phyloP scores from a whole-genome alignment of 164 flowering plant species.

The Berberis thunbergii region DNA sequence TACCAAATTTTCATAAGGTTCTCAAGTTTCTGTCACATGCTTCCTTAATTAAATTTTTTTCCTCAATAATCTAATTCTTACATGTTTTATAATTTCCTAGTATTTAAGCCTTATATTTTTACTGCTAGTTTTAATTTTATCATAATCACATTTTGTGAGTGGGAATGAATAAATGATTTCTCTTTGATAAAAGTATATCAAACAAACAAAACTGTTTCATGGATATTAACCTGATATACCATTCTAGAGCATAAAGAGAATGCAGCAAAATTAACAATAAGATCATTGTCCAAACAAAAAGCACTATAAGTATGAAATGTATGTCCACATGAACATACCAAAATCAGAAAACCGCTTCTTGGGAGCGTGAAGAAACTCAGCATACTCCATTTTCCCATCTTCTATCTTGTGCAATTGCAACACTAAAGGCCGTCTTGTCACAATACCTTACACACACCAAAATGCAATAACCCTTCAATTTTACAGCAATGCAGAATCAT shows the following conservation, averaged over 20 bases:
- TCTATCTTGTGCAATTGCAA: constrained; percentile 86
- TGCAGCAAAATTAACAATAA: neutral
- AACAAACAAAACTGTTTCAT: too few relatives aligned
- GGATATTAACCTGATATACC: neutral
- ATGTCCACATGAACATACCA: constrained; percentile 25
- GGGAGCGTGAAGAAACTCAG: constrained; percentile 73
- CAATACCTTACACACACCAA: constrained; percentile 53
- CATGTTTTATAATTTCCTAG: too few relatives aligned
- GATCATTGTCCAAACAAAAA: neutral
- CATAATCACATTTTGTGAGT: too few relatives aligned
- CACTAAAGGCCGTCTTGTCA: constrained; percentile 97
- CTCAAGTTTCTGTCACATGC: too few relatives aligned
- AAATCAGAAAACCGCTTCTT: constrained; percentile 58
- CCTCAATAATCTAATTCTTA: too few relatives aligned
- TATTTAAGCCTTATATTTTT: too few relatives aligned
- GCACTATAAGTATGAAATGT: neutral
- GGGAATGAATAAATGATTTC: too few relatives aligned
- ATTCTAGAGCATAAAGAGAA: neutral
- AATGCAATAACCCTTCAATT: neutral
- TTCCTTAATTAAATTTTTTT: too few relatives aligned
- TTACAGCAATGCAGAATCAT: neutral
- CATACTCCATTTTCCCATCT: constrained; percentile 47
- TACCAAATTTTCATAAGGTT: too few relatives aligned
- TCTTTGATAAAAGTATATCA: too few relatives aligned
- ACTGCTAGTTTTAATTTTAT: too few relatives aligned